Evolutionary conservation across 768 basidiomycete genomes (phyloP).

Genomic region (Lepiota venenata): DNA sequence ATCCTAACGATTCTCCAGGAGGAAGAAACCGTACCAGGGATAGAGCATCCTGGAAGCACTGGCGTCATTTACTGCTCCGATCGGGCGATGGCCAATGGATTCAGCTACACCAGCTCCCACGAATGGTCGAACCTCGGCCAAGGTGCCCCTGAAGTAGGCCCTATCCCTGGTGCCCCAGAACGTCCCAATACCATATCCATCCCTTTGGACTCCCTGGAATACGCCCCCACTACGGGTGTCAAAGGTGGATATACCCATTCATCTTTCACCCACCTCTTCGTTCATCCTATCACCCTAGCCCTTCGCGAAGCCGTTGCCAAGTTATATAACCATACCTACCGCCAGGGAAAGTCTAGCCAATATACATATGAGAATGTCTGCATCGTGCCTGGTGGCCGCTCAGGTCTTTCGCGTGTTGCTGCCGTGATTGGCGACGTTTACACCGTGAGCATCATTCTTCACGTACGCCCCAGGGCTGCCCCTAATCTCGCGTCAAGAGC

Average conservation of each 20-base stretch:
- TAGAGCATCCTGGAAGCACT: slow-evolving; percentile 69
- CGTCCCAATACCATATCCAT: slow-evolving; percentile 65
- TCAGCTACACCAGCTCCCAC: slow-evolving; percentile 71
- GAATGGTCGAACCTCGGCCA: slow-evolving; percentile 92
- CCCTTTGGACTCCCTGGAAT: slow-evolving; percentile 75
- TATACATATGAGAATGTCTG: slow-evolving; percentile 93
- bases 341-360: slow-evolving; percentile 74
- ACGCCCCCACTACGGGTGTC: slow-evolving; percentile 91
- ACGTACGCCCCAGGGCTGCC: not conserved
- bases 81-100: slow-evolving; percentile 94
- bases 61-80: slow-evolving; percentile 85
- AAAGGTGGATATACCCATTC: slow-evolving; percentile 45
- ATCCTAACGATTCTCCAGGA: slow-evolving; percentile 41
- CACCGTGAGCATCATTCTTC: slow-evolving; percentile 42
- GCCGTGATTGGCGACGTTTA: slow-evolving; percentile 92
- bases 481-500: slow-evolving; percentile 39
- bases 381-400: slow-evolving; percentile 91
- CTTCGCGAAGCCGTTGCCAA: slow-evolving; percentile 89
- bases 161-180: slow-evolving; percentile 68
- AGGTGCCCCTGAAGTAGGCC: slow-evolving; percentile 87
- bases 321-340: slow-evolving; percentile 86
- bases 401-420: slow-evolving; percentile 87
- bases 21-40: slow-evolving; percentile 89
- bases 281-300: slow-evolving; percentile 31
- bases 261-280: not conserved